These are phyloP conservation scores for Leccinum obscurum DNA, from an alignment of 768 basidiomycete species.

Conservation along the genomic window DNA sequence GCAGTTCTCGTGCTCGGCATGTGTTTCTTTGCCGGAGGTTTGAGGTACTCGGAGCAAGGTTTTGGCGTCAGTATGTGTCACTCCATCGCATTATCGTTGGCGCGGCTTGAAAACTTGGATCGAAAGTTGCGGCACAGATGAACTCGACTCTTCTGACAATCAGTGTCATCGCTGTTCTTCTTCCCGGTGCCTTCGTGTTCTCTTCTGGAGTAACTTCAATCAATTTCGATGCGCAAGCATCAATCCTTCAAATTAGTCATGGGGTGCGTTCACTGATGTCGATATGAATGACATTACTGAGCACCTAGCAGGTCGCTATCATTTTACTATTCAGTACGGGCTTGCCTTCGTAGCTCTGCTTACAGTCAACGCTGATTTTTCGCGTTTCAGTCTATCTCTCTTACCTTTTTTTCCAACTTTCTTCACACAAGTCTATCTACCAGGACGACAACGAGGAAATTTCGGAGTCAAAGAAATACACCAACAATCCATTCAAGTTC, in stretches of 20 bases:
- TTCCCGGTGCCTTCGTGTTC: slow-evolving; percentile 78
- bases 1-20: slow-evolving; percentile 82
- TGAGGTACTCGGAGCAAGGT: slow-evolving; percentile 75
- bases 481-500: slow-evolving; percentile 39
- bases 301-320: slow-evolving; percentile 57
- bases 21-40: slow-evolving; percentile 82
- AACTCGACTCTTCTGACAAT: slow-evolving; percentile 74
- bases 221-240: slow-evolving; percentile 24
- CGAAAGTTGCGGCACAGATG: slow-evolving; percentile 67
- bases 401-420: slow-evolving; percentile 81
- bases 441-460: slow-evolving; percentile 41
- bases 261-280: slow-evolving; percentile 48
- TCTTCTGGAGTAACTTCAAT: slow-evolving; percentile 37
- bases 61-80: slow-evolving; percentile 62
- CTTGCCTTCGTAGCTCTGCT: background rate
- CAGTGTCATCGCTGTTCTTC: slow-evolving; percentile 75
- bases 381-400: slow-evolving; percentile 58
- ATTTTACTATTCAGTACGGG: slow-evolving; percentile 72
- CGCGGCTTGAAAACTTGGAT: background rate
- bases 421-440: slow-evolving; percentile 75
- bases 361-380: slow-evolving; percentile 3
- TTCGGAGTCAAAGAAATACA: slow-evolving; percentile 41
- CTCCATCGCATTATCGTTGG: background rate
- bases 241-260: slow-evolving; percentile 71
- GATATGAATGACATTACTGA: slow-evolving; percentile 8